phyloP scores from a whole-genome alignment of 2,329 filamentous ascomycete species.

The Ophiocordyceps camponoti-rufipedis region DNA sequence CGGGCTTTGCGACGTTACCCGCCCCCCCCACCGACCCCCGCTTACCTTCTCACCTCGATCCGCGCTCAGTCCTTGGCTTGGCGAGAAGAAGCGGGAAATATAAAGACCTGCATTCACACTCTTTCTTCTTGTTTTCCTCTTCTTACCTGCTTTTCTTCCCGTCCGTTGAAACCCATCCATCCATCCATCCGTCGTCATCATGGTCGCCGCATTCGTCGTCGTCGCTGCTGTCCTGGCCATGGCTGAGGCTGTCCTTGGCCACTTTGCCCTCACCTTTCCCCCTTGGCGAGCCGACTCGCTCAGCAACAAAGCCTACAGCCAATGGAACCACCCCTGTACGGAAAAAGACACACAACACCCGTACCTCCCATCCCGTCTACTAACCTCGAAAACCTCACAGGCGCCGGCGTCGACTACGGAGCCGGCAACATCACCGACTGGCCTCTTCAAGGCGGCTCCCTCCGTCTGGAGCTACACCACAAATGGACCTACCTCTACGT shows the following conservation, averaged over 20 bases:
- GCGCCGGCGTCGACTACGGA: constrained; percentile 26
- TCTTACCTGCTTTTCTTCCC: too few species aligned
- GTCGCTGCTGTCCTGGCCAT: constrained; percentile 13
- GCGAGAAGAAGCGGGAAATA: too few species aligned
- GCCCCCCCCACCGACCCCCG: too few species aligned
- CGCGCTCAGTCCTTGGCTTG: too few species aligned
- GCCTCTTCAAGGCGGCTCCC: constrained; percentile 29
- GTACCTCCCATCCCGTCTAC: too few species aligned
- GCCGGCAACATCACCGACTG: constrained; percentile 30
- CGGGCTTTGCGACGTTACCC: too few species aligned
- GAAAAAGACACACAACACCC: background rate
- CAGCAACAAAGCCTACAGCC: constrained; percentile 21
- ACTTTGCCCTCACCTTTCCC: constrained; percentile 30
- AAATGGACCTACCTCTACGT: constrained; percentile 32
- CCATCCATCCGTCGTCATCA: constrained; percentile 6
- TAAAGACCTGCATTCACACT: too few species aligned
- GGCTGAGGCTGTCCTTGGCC: constrained; percentile 21
- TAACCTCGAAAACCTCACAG: constrained; percentile 10
- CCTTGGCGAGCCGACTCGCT: constrained; percentile 30
- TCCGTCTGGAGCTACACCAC: constrained; percentile 31
- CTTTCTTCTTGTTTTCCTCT: too few species aligned
- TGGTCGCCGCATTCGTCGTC: constrained; percentile 13
- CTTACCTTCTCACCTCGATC: too few species aligned
- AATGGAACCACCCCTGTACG: constrained; percentile 34
- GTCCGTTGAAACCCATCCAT: too few species aligned